Conservation (phyloP, 1,284 basidiomycete species). For the Austroboletus niveus region DNA sequence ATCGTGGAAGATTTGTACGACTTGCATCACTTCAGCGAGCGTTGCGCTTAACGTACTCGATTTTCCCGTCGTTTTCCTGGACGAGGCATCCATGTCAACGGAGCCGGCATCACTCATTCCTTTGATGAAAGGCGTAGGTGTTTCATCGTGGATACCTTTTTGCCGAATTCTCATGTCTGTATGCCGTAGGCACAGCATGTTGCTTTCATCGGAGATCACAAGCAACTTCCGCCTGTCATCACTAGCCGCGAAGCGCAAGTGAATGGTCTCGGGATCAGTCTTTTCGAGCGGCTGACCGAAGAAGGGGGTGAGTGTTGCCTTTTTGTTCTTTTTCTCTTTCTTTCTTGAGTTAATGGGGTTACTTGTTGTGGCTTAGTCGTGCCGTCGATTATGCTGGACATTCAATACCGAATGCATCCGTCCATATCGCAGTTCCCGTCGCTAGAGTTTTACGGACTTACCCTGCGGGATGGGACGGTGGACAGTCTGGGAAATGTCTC, state of each 20-base stretch:
- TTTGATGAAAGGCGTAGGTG: slow-evolving; percentile 82
- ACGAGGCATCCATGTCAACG: slow-evolving; percentile 95
- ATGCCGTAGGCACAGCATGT: slow-evolving; percentile 68
- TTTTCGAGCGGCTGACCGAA: slow-evolving; percentile 86
- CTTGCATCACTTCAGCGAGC: slow-evolving; percentile 73
- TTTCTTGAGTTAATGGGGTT: slow-evolving; percentile 4
- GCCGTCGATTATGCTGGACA: slow-evolving; percentile 86
- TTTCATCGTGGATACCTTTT: slow-evolving; percentile 7
- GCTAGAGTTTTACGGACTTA: slow-evolving; percentile 75
- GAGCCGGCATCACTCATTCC: slow-evolving; percentile 87
- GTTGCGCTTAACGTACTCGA: slow-evolving; percentile 64
- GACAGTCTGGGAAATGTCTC: slow-evolving; percentile 53
- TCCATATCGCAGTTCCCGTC: slow-evolving; percentile 85
- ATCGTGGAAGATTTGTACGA: slow-evolving; percentile 70
- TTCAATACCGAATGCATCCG: slow-evolving; percentile 96
- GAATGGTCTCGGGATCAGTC: slow-evolving; percentile 73
- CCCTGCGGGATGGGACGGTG: slow-evolving; percentile 73
- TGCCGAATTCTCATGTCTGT: slow-evolving; percentile 15
- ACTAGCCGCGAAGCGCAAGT: slow-evolving; percentile 66
- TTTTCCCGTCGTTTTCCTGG: slow-evolving; percentile 91
- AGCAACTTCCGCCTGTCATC: slow-evolving; percentile 93
- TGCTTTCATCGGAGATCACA: slow-evolving; percentile 93
- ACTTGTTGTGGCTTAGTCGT: slow-evolving; percentile 45
- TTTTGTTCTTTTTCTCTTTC: neutral
- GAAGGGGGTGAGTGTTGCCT: slow-evolving; percentile 59